phyloP scores from a whole-genome alignment of 2,329 filamentous ascomycete genomes.

The Ceratocystis lukuohia region DNA sequence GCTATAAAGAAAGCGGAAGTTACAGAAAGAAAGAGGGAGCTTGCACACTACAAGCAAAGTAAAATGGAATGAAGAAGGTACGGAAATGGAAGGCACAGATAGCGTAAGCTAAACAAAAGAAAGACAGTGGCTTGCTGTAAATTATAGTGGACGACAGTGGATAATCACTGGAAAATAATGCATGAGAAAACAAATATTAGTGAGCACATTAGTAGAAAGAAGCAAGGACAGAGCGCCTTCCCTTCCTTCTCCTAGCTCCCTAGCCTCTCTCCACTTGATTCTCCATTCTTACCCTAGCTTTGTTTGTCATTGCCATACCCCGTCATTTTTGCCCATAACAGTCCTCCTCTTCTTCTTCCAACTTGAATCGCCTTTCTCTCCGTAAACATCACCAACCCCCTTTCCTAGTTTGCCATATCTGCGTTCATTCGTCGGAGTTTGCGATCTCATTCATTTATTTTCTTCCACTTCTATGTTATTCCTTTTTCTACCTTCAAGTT shows the following conservation, averaged over 20 bases:
- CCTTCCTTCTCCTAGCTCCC: background rate
- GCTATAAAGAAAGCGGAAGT: background rate
- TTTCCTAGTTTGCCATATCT: conserved; percentile 7
- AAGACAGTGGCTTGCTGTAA: background rate
- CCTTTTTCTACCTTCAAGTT: conserved; percentile 6
- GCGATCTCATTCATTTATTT: conserved; percentile 10
- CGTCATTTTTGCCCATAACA: conserved; percentile 7
- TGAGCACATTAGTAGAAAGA: background rate
- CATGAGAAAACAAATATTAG: too few species aligned
- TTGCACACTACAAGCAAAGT: background rate
- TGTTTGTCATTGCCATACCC: conserved; percentile 3
- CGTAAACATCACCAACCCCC: conserved; percentile 6
- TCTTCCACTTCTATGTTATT: conserved; percentile 2
- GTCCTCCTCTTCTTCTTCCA: conserved; percentile 1
- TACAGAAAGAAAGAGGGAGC: background rate
- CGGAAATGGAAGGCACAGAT: background rate
- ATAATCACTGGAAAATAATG: background rate
- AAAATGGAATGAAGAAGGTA: background rate
- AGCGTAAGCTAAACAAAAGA: background rate
- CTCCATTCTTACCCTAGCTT: background rate
- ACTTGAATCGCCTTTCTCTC: background rate
- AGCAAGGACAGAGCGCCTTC: background rate
- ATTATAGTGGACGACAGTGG: background rate
- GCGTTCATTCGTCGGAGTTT: conserved; percentile 14
- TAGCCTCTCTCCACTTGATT: background rate